Evolutionary conservation across 129 eudicot genomes (phyloP), one percentile per base, ranked within the genome.

Genomic region (Ambrosia trifida): DNA sequence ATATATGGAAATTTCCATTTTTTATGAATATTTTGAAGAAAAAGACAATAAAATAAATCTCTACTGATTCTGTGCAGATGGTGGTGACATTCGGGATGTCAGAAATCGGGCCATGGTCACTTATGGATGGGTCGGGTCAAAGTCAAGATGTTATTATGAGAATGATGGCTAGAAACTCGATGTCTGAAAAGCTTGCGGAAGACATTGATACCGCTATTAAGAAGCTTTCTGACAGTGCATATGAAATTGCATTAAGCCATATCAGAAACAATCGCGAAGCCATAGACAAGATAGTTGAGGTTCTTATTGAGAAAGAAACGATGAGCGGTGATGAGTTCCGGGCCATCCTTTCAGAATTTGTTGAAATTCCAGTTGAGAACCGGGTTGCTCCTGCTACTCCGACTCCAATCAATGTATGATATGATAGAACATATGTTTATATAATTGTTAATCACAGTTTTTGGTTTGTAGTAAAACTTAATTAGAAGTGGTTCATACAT

Each of bases 101-200:
- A 1, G 98, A 89, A 30, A 79, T 92, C 5, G 98, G 99, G 3
- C 99, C 99, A 45, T 94, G 99, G 98, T 94, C 98, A 28, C 90
- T 94, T 18, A 89, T 94, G 96, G 98, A 94, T 54, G 78, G 94
- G 7, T 80, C 96, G 2, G 92, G 82, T 46, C 98, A 94, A 76
- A 89, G 95, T 44, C 80, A 70, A 35, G 98, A 94, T 59, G 89
- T 94, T 41, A 89, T 94, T 38, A 89, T 94, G 98, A 82, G 98
- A 87, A 94, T 94, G 98, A 94, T 94, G 98, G 98, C 98, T 0
- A 82, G 98, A 69, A 94, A 94, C 66, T 89, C 96, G 0, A 94
- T 94, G 98, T 94, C 98, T 1, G 98, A 94, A 59, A 89, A 58
- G 82, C 93, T 94, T 4, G 98, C 98, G 0, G 97, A 87, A 73